Base-by-base conservation (phyloP, 495 filamentous ascomycete genomes). In the Xylaria curta region DNA sequence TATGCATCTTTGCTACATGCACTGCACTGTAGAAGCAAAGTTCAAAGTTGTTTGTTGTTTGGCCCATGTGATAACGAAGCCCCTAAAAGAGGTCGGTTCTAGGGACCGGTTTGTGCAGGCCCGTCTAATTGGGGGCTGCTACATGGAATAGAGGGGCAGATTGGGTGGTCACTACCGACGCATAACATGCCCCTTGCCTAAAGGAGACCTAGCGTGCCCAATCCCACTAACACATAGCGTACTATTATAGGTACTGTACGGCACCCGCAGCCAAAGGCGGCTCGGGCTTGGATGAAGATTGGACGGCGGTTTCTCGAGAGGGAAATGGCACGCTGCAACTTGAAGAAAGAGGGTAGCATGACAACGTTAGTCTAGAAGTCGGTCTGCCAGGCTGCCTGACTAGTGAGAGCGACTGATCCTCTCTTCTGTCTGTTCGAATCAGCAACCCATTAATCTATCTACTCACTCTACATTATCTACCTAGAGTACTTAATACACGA, bases 221-320 rank as follows among this genome's bases (percentile, higher is more conserved):
- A 33, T 54, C 4, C 26, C 64, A 54, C 64, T 56, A 67, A 13
- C 7, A 56, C n/a, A 1, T 60, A 60, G 58, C 8, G 58, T 31
- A 6, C 53, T 28, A 12, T 15, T 58, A 31, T 13, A 19, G 53
- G 53, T 31, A 28, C 53, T 31, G 53, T 7, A 26, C 26, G 15
- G 24, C n/a, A 19, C 21, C 13, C 19, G 46, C 28, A 56, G 65
- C 65, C 65, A 42, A 28, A 54, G 65, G 65, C 65, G 65, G 49
- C 49, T 67, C 49, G 65, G 65, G 65, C 65, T 67, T 42, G 65
- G 13, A 67, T 67, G 65, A 21, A 56, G 9, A 67, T 67, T 67
- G 65, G 49, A 66, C 47, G 44, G 44, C n/a, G 64, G 64, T 17
- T 66, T 38, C 47, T 66, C 17, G 19, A 38, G 64, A 47, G 42